Evolutionary conservation across 1,139 yeast genomes (phyloP).

Genomic region (Blastobotrys petasosporus): DNA sequence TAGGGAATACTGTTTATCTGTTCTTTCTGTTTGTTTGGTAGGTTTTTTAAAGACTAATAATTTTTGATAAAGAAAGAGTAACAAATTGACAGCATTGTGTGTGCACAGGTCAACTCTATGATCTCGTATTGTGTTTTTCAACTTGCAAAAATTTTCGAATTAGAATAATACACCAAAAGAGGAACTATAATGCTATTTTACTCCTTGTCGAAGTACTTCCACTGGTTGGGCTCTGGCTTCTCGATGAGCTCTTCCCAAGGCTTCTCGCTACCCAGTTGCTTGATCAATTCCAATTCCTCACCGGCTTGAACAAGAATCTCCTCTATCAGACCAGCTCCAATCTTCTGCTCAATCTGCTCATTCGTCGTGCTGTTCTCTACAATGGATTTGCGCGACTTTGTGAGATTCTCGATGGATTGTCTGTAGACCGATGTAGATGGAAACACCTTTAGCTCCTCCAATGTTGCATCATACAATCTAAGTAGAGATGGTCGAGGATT

Average conservation of each 20-base stretch:
- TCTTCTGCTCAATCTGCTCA: slow-evolving; percentile 63
- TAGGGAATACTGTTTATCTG: no score
- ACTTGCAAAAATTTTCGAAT: no score
- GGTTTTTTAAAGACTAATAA: not conserved
- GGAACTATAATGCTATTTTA: not conserved
- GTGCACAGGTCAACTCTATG: no score
- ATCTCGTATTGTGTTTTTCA: no score
- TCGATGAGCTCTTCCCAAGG: slow-evolving; percentile 45
- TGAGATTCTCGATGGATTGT: slow-evolving; percentile 68
- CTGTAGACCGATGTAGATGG: slow-evolving; percentile 71
- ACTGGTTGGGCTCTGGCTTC: slow-evolving; percentile 37
- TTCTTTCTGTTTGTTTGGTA: not conserved
- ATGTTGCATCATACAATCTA: slow-evolving; percentile 64
- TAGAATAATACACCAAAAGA: no score
- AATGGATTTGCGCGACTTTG: slow-evolving; percentile 60
- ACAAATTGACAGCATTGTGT: not conserved
- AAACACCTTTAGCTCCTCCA: slow-evolving; percentile 52
- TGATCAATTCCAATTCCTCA: slow-evolving; percentile 67
- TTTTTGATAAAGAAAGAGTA: not conserved
- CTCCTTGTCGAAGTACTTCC: slow-evolving; percentile 31
- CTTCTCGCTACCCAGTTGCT: slow-evolving; percentile 63
- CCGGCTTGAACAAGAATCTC: slow-evolving; percentile 78
- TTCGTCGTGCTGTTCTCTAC: slow-evolving; percentile 60
- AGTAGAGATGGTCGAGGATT: slow-evolving; percentile 77
- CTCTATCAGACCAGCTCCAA: slow-evolving; percentile 81